Evolutionary conservation across 257 asterid genomes (phyloP), one percentile per base, ranked within the genome.

Genomic region (Solanum pinnatisectum): DNA sequence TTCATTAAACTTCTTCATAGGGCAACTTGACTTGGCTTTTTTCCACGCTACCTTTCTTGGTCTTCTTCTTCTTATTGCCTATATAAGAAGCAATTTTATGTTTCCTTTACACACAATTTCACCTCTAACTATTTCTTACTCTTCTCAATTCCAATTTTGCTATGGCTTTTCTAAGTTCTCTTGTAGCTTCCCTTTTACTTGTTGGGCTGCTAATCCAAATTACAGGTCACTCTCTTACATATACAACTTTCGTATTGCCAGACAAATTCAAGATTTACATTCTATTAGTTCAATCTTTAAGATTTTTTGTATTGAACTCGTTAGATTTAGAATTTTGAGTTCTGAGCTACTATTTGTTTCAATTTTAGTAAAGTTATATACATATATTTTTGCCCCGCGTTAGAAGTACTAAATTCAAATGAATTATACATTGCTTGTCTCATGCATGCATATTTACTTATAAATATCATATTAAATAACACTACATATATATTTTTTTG

Each of bases 351-450:
- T 25, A 5, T 5, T 67, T 67, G 1, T 25, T 65, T 25, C 33
- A 25, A 67, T 25, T 25, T 11, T 25, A 12, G 8, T 67, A 67
- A 25, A 0, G 1, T 25, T 67, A 25, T 25, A 25, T 25, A 2
- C 2, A 67, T 67, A 67, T 2, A 11, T n/a, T n/a, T 11, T 5
- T 11, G 8, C 3, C 1, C 1, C 2, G 4, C 8, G 1, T 25
- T 25, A 25, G 16, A 27, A 68, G 10, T 27, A 68, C 10, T 27
- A 37, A 5, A 4, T 68, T 68, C 37, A 27, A 14, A 68, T 68
- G 22, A 68, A 68, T 5, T 4, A 2, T 44, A 2, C 2, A 0
- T 2, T 23, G 2, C 18, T 30, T 32, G n/a, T 32, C 10, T 16
- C n/a, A 32, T 71, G 32, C 13, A 67, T 67, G 32, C 78, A 67